phyloP scores from a whole-genome alignment of 805 yeast species.

The Lipomyces sp. region DNA sequence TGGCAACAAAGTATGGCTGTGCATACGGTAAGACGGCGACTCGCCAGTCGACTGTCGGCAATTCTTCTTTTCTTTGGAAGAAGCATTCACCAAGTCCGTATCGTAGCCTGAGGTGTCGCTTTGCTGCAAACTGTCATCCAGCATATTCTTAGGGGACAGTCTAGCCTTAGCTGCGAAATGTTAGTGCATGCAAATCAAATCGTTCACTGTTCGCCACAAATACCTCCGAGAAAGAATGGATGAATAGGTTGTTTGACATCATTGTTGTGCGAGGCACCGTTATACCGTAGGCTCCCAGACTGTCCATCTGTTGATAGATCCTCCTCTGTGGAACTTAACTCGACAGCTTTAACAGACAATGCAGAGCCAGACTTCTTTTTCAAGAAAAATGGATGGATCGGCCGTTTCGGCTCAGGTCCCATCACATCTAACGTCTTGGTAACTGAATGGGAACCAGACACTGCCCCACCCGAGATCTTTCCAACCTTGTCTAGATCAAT shows the following conservation, averaged over 20 bases:
- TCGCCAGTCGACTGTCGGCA: background rate
- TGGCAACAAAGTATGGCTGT: background rate
- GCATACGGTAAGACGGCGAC: background rate
- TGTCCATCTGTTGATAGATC: background rate
- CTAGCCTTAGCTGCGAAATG: background rate
- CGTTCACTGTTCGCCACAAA: background rate
- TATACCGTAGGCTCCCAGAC: background rate
- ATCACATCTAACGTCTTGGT: background rate
- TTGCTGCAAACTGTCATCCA: background rate
- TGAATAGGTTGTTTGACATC: background rate
- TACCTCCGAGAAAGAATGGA: slow-evolving; percentile 5
- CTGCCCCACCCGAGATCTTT: background rate
- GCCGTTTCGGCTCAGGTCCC: background rate
- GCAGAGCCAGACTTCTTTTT: background rate
- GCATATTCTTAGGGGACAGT: background rate
- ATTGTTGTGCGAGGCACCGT: background rate
- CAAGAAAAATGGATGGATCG: slow-evolving; percentile 28
- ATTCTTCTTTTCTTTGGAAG: background rate
- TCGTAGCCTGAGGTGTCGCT: slow-evolving; percentile 5
- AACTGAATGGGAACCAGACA: background rate
- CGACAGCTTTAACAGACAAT: background rate
- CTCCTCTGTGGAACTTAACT: background rate
- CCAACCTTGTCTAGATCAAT: background rate
- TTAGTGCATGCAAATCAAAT: background rate
- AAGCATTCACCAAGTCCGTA: background rate